phyloP scores from a whole-genome alignment of 148 eudicot species.

The Dianthus caryophyllus region DNA sequence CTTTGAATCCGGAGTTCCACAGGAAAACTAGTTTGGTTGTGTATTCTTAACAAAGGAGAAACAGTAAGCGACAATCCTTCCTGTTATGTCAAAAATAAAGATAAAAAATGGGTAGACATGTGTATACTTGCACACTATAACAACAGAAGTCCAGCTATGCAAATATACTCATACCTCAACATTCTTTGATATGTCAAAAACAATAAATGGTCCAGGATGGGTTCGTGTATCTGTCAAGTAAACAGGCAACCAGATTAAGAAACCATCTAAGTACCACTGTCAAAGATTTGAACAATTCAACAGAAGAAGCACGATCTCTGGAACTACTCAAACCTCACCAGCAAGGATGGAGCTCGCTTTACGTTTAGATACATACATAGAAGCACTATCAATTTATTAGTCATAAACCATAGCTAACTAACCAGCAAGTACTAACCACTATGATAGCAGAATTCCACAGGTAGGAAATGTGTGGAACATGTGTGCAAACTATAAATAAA shows the following conservation, averaged over 20 bases:
- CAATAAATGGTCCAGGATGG: constrained; percentile 79
- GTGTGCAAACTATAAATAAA: neutral
- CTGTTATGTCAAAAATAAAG: constrained; percentile 37
- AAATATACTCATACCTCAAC: constrained; percentile 51
- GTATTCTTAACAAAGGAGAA: constrained; percentile 78
- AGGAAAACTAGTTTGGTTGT: constrained; percentile 70
- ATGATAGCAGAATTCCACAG: neutral
- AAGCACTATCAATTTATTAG: neutral
- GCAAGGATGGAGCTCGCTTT: neutral
- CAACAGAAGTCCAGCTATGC: neutral
- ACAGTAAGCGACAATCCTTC: constrained; percentile 66
- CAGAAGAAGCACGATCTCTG: neutral
- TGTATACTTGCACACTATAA: neutral
- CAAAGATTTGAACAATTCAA: constrained; percentile 3
- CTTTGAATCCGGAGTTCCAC: constrained; percentile 82
- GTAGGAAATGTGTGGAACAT: neutral
- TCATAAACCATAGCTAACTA: neutral
- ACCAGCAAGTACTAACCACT: no score
- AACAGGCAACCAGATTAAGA: constrained; percentile 11
- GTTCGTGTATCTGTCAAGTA: constrained; percentile 53
- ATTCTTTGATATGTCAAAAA: constrained; percentile 60
- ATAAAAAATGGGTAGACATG: neutral
- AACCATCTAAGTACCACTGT: neutral
- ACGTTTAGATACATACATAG: neutral
- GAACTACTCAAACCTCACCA: neutral